Evolutionary conservation across 140 eudicot genomes (phyloP).

Genomic region (Artemisia princeps): DNA sequence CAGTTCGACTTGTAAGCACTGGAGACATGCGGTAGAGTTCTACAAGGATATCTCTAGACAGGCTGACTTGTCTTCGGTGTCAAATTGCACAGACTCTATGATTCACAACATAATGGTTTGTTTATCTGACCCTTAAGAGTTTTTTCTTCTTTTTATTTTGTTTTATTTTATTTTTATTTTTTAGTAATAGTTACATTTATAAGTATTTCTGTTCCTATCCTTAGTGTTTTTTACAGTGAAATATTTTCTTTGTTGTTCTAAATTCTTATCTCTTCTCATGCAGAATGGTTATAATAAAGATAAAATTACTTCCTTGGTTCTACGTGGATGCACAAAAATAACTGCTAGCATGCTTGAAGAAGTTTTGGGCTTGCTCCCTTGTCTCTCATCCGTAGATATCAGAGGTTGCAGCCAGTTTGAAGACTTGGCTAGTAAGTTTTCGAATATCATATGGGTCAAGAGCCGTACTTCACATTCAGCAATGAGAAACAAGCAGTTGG

Average conservation of each 20-base stretch:
- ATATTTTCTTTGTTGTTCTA: too few species aligned
- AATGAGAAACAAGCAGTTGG: slow-evolving; percentile 31
- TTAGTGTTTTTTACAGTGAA: too few species aligned
- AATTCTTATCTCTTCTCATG: slow-evolving; percentile 9
- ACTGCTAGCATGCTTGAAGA: slow-evolving; percentile 61
- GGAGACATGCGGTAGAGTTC: slow-evolving; percentile 62
- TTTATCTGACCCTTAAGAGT: not conserved
- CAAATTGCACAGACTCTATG: slow-evolving; percentile 55
- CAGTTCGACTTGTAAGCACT: slow-evolving; percentile 70
- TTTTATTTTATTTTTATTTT: not conserved
- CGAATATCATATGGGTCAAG: slow-evolving; percentile 63
- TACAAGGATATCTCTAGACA: slow-evolving; percentile 58
- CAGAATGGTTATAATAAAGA: slow-evolving; percentile 77
- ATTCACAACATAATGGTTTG: slow-evolving; percentile 60
- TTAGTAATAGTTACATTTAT: not conserved
- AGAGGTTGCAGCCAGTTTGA: slow-evolving; percentile 89
- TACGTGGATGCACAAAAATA: slow-evolving; percentile 70
- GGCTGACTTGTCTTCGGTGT: slow-evolving; percentile 58
- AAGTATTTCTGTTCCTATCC: not conserved
- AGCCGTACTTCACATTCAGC: slow-evolving; percentile 35
- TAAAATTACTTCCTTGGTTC: slow-evolving; percentile 54
- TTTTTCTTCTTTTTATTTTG: not conserved
- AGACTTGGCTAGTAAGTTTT: slow-evolving; percentile 54
- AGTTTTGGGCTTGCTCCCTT: slow-evolving; percentile 52
- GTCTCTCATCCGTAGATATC: slow-evolving; percentile 58